Base-by-base conservation (phyloP, 495 filamentous ascomycete species). In the Amniculicola lignicola region DNA sequence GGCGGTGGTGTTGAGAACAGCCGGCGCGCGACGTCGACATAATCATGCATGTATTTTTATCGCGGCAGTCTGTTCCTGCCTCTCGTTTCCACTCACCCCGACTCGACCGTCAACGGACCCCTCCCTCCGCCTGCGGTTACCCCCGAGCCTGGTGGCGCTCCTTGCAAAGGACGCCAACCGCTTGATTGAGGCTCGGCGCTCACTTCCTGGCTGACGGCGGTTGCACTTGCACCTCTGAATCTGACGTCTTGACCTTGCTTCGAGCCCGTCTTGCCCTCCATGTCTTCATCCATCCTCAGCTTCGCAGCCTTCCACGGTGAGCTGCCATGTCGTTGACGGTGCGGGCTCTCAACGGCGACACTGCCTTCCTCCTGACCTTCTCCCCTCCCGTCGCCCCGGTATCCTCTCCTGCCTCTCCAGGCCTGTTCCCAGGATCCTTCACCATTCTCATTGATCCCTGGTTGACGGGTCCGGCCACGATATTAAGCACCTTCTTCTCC, bases 391-490 rank as follows among this genome's bases (percentile, higher is more conserved):
- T 65, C 22, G 65, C 72, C 6, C 63, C 68, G 40, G 12, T 55
- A 52, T 72, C 68, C 43, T 66, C 56, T 59, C 70, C 46, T n/a
- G 69, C 68, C 43, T 66, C 56, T 59, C 70, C 46, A 12, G 69
- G 60, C 35, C 46, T 66, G 50, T 68, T 59, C 37, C 73, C 75
- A 41, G 74, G 74, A 19, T 75, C 80, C 0, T 88, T 83, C 67
- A 81, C 78, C 4, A 78, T 89, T 29, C 72, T 89, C 46, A 53
- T 90, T 16, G 86, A 90, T 59, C 86, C 86, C 16, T 90, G 86
- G 84, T 72, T 90, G 31, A 71, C 70, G 11, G 87, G 85, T 0
- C 61, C 77, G 3, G 79, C 82, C 1, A 80, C 75, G 18, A 79
- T 86, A 41, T 74, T 81, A 52, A 78, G 83, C 62, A 73, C 75